These are phyloP conservation scores for Globisporangium perplexum DNA, from an alignment of 352 stramenopile genomes.

Conservation along the genomic window DNA sequence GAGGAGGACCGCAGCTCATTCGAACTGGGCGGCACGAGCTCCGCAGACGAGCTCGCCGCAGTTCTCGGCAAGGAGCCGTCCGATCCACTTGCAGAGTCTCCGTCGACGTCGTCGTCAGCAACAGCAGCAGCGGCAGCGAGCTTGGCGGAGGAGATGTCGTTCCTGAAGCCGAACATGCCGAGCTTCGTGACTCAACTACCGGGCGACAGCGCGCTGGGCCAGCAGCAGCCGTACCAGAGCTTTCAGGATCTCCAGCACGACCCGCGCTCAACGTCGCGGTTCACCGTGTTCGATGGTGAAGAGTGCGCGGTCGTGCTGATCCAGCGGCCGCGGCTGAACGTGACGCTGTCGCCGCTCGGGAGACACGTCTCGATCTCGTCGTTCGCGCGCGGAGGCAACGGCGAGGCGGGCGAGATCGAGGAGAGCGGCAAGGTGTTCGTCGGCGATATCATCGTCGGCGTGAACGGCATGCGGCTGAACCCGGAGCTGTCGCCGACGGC, in stretches of 20 bases:
- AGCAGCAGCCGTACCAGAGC: not conserved
- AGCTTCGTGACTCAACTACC: constrained; percentile 21
- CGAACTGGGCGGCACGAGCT: not conserved
- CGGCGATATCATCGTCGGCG: constrained; percentile 55
- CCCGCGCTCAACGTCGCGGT: not conserved
- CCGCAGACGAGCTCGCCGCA: not conserved
- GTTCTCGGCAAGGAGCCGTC: not conserved
- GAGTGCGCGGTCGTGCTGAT: constrained; percentile 34
- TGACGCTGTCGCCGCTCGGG: constrained; percentile 51
- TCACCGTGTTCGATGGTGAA: constrained; percentile 2
- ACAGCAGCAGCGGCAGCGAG: constrained; percentile 1
- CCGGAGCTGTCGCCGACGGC: constrained; percentile 26
- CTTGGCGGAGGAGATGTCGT: constrained; percentile 25
- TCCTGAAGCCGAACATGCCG: constrained; percentile 38
- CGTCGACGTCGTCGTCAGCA: not conserved
- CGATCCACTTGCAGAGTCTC: not conserved
- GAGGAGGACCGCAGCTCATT: not conserved
- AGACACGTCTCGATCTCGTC: constrained; percentile 52
- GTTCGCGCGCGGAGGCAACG: constrained; percentile 44
- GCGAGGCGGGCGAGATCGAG: constrained; percentile 57
- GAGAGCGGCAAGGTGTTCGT: constrained; percentile 57
- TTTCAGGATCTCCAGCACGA: not conserved
- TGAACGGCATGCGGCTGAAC: constrained; percentile 30
- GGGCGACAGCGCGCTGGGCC: not conserved
- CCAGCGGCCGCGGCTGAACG: constrained; percentile 30